phyloP scores from a whole-genome alignment of 306 rosid species.

The Acacia confusa region DNA sequence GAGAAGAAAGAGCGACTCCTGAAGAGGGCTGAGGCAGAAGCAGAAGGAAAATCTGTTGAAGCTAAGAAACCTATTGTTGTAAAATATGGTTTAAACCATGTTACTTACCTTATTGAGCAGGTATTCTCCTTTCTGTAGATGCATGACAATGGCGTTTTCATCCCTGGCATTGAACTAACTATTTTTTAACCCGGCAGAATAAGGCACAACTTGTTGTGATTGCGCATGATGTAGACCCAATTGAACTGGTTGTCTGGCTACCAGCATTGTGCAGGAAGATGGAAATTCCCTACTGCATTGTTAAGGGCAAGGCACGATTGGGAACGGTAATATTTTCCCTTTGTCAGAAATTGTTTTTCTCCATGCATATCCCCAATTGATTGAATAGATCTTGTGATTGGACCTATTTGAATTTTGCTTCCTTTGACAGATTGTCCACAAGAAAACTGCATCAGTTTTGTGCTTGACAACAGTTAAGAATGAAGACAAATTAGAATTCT shows the following conservation, averaged over 20 bases:
- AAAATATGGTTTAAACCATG: slow-evolving; percentile 83
- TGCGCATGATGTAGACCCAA: slow-evolving; percentile 87
- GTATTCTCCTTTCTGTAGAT: neutral
- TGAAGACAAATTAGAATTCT: slow-evolving; percentile 78
- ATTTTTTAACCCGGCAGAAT: slow-evolving; percentile 38
- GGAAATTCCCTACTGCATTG: slow-evolving; percentile 85
- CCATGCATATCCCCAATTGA: neutral
- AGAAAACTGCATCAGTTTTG: slow-evolving; percentile 71
- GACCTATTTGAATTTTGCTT: neutral
- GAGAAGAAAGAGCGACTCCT: slow-evolving; percentile 75
- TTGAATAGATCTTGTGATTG: neutral
- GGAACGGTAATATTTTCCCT: slow-evolving; percentile 48
- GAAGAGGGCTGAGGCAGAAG: slow-evolving; percentile 76
- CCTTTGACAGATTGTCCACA: slow-evolving; percentile 58
- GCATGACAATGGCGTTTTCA: no score
- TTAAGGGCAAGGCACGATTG: slow-evolving; percentile 77
- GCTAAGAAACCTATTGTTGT: slow-evolving; percentile 73
- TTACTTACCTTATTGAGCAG: slow-evolving; percentile 79
- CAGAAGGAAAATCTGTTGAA: slow-evolving; percentile 64
- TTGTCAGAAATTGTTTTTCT: neutral
- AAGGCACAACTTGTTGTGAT: slow-evolving; percentile 78
- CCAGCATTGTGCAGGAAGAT: slow-evolving; percentile 81
- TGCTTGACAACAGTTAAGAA: slow-evolving; percentile 85
- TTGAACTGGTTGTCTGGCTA: slow-evolving; percentile 82
- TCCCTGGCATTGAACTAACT: neutral